phyloP scores from a whole-genome alignment of 441 rosid genomes.

The Codiaeum variegatum region DNA sequence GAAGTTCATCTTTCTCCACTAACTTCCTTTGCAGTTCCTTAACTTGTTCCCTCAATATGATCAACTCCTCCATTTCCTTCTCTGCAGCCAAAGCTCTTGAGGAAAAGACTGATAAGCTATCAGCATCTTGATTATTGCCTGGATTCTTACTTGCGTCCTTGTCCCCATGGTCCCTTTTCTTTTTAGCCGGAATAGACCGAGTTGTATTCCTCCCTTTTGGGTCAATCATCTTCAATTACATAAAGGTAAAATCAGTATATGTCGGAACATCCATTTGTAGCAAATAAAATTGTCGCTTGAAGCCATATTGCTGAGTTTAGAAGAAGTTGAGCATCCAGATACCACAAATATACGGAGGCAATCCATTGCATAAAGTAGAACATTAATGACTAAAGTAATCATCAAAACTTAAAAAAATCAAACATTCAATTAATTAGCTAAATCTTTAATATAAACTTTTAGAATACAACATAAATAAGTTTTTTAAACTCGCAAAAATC shows the following conservation, averaged over 20 bases:
- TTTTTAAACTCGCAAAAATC: not conserved
- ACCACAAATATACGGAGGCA: not conserved
- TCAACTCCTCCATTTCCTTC: constrained; percentile 57
- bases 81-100: constrained; percentile 47
- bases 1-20: constrained; percentile 73
- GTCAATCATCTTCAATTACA: constrained; percentile 37
- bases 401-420: not conserved
- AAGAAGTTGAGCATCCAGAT: not conserved
- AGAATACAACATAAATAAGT: not conserved
- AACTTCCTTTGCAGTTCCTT: constrained; percentile 66
- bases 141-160: constrained; percentile 37
- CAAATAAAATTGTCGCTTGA: not conserved
- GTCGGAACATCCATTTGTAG: not conserved
- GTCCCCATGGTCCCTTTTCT: constrained; percentile 57
- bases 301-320: not conserved
- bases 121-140: constrained; percentile 43
- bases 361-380: not conserved
- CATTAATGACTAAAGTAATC: not conserved
- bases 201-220: constrained; percentile 55
- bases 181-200: constrained; percentile 57
- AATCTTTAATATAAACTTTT: not conserved
- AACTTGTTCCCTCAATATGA: constrained; percentile 57
- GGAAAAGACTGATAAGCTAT: constrained; percentile 37
- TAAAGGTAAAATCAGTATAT: constrained; percentile 9
- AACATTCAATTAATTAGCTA: not conserved